Base-by-base conservation (phyloP, 129 eudicot species). In the Dittrichia graveolens region DNA sequence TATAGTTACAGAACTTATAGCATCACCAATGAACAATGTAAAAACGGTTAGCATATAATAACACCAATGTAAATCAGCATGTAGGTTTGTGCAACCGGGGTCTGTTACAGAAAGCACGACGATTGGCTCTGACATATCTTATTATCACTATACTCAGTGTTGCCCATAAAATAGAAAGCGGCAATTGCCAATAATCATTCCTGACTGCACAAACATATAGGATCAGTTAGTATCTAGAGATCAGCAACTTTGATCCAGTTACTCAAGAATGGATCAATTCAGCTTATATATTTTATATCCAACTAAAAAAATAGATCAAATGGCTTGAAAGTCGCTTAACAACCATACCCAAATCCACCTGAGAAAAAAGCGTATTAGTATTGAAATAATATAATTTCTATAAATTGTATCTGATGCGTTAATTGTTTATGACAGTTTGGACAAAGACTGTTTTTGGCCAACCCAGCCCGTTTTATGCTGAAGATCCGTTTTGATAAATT, bases 81-180 rank as follows among this genome's bases (percentile, higher is more conserved):
- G 85, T 69, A 37, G 95, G 89, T 73, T 81, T 83, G 71, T 78
- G 83, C 41, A 91, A 83, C 65, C 91, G 88, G 7, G 97, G 96
- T n/a, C 88, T 85, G 37, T 91, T 88, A 65, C 97, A 91, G 78
- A 88, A 91, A 43, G 81, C 63, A 41, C 96, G 86, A 5, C 93
- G 83, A 61, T 88, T 86, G 63, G 88, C 82, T 78, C 71, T 91
- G 47, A 91, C 93, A 15, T 83, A 73, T 65, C 72, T 64, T 8
- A 85, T 91, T 60, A 89, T 79, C 13, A 57, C 83, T 75, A 88
- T 37, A 77, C 96, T 91, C 66, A 79, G 6, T 75, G 96, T 67
- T 15, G 91, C 96, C 97, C 97, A 91, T 49, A 91, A 61, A 34
- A 88, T 48, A 4, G 97, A 86, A 79, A 84, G 80, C 42, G 90